A percentile compares a stretch with the other conserved stretches of the same genome.
Evolutionary conservation across 2,329 filamentous ascomycete genomes (phyloP).

Genomic region (Sporothrix dimorphospora): DNA sequence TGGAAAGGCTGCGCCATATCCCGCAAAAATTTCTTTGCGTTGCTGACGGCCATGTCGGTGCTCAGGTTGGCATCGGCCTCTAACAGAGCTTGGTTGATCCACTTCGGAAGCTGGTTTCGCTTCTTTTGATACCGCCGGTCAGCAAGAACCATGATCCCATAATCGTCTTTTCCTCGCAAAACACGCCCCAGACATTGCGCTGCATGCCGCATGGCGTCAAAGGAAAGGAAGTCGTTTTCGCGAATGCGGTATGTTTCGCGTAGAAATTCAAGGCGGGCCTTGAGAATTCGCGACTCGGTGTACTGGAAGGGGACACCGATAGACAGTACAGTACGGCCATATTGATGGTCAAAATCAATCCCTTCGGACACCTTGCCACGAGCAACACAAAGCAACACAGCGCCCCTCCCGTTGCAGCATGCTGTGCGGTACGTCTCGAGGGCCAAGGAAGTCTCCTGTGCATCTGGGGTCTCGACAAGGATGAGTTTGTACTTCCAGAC

Average conservation of each 20-base stretch:
- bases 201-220: slow-evolving; percentile 99
- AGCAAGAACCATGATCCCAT: slow-evolving; percentile 98
- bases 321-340: slow-evolving; percentile 91
- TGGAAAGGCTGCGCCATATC: slow-evolving; percentile 92
- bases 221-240: slow-evolving; percentile 96
- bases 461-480: slow-evolving; percentile 94
- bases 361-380: slow-evolving; percentile 97
- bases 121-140: slow-evolving; percentile 95
- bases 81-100: slow-evolving; percentile 87
- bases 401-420: slow-evolving; percentile 94
- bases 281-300: slow-evolving; percentile 94
- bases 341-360: slow-evolving; percentile 99
- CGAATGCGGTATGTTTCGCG: slow-evolving; percentile 95
- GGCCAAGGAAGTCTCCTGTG: slow-evolving; percentile 93
- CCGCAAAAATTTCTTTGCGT: slow-evolving; percentile 84
- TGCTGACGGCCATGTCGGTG: slow-evolving; percentile 91
- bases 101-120: slow-evolving; percentile 85
- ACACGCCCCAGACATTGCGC: slow-evolving; percentile 96
- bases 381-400: slow-evolving; percentile 90
- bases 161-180: slow-evolving; percentile 94
- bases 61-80: slow-evolving; percentile 88
- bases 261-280: slow-evolving; percentile 93
- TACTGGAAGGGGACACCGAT: slow-evolving; percentile 99
- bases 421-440: slow-evolving; percentile 96
- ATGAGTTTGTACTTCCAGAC: slow-evolving; percentile 99